Conservation (phyloP, 306 rosid species). For the Dalbergia oliveri region DNA sequence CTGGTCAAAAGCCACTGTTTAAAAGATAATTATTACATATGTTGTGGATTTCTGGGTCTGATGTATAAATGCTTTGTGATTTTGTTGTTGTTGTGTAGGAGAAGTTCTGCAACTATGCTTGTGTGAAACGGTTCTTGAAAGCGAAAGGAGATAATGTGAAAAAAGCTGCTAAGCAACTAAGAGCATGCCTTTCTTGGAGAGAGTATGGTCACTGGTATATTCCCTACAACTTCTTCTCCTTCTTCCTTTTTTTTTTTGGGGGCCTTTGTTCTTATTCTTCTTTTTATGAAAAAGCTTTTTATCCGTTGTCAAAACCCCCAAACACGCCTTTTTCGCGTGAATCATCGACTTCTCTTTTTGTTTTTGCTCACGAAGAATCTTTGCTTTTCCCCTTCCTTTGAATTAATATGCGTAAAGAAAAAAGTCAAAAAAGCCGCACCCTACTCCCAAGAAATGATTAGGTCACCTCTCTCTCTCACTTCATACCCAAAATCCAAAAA, state of each 20-base stretch:
- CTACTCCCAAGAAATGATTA: constrained; percentile 60
- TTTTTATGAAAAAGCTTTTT: constrained; percentile 34
- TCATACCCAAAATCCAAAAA: constrained; percentile 4
- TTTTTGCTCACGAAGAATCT: constrained; percentile 69
- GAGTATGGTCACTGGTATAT: constrained; percentile 72
- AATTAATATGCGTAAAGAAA: constrained; percentile 54
- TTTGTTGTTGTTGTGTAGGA: constrained; percentile 56
- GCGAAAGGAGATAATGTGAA: constrained; percentile 88
- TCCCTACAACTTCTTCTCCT: constrained; percentile 7
- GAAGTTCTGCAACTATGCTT: constrained; percentile 87
- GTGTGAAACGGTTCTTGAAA: constrained; percentile 85
- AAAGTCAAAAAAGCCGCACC: constrained; percentile 30
- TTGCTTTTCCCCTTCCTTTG: constrained; percentile 61
- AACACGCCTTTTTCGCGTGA: constrained; percentile 41
- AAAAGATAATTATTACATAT: neutral
- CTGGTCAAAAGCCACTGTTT: neutral
- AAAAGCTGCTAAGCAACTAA: constrained; percentile 87
- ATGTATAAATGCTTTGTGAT: neutral
- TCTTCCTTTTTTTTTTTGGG: neutral
- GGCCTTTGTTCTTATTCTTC: neutral
- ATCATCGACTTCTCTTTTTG: constrained; percentile 50
- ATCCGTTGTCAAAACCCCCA: constrained; percentile 34
- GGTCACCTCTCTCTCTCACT: constrained; percentile 45
- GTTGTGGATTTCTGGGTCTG: neutral
- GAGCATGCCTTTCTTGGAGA: constrained; percentile 98